phyloP scores from a whole-genome alignment of 1,284 basidiomycete species.

The Cutaneotrichosporon spelunceum region DNA sequence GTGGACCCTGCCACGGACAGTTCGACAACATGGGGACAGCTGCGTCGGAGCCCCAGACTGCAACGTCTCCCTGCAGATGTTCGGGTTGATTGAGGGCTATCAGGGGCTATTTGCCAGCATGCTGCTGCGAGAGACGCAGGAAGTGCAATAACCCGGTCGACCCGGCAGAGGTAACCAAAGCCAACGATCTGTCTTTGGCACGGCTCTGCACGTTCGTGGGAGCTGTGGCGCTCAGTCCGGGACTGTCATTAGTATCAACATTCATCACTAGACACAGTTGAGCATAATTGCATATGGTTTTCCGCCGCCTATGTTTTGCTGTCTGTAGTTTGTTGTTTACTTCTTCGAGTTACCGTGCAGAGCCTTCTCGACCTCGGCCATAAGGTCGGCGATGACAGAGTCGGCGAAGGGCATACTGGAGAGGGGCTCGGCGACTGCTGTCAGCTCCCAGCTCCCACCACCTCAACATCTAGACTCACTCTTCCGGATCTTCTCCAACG shows the following conservation, averaged over 20 bases:
- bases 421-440: background rate
- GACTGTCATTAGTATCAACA: background rate
- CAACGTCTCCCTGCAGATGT: too few relatives aligned
- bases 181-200: too few relatives aligned
- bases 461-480: background rate
- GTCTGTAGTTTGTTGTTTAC: background rate
- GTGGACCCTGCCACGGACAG: too few relatives aligned
- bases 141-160: too few relatives aligned
- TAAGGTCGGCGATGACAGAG: conserved; percentile 4
- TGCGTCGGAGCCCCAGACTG: too few relatives aligned
- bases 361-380: conserved; percentile 4
- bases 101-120: too few relatives aligned
- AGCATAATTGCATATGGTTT: background rate
- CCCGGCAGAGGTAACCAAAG: too few relatives aligned
- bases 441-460: background rate
- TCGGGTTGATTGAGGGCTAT: too few relatives aligned
- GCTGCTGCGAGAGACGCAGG: too few relatives aligned
- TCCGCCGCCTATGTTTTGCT: background rate
- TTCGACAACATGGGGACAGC: too few relatives aligned
- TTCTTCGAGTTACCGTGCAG: background rate
- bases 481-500: background rate
- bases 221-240: too few relatives aligned
- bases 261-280: background rate
- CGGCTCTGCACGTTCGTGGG: background rate
- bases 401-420: background rate